Percentiles rank a stretch among this genome's conserved stretches.
Evolutionary conservation across 805 yeast species (phyloP).

Genomic region (Yarrowia porcina): DNA sequence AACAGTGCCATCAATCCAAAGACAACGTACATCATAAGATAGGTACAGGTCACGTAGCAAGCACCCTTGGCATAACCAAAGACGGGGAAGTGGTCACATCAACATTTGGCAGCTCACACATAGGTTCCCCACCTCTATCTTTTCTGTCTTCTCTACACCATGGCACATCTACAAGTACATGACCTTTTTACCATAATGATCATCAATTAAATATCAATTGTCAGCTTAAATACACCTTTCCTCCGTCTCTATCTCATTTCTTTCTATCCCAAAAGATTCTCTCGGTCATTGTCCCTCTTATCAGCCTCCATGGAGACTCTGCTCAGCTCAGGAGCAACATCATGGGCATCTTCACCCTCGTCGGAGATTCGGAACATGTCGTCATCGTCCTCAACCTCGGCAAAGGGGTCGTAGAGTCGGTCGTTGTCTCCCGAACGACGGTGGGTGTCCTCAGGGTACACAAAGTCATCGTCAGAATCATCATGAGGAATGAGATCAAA

Average conservation of each 20-base stretch:
- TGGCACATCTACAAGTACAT: too few species aligned
- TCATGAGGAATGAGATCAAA: slow-evolving; percentile 32
- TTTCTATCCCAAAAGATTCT: background rate
- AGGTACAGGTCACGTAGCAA: too few species aligned
- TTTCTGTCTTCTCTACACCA: too few species aligned
- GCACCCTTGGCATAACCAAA: too few species aligned
- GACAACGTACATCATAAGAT: too few species aligned
- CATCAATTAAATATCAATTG: background rate
- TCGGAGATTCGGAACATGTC: slow-evolving; percentile 28
- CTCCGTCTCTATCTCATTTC: background rate
- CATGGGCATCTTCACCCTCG: slow-evolving; percentile 15
- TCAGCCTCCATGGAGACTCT: slow-evolving; percentile 14
- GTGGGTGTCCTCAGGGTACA: background rate
- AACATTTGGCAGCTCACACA: too few species aligned
- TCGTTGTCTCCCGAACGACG: slow-evolving; percentile 1
- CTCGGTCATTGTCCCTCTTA: background rate
- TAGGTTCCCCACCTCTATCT: too few species aligned
- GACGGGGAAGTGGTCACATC: too few species aligned
- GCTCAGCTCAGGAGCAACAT: background rate
- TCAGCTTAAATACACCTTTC: slow-evolving; percentile 1
- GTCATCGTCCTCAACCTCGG: slow-evolving; percentile 20
- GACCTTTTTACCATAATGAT: too few species aligned
- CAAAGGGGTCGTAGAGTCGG: slow-evolving; percentile 3
- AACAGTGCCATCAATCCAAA: too few species aligned
- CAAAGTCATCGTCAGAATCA: slow-evolving; percentile 29